phyloP scores from a whole-genome alignment of 306 rosid species.

The Fragaria vesca region DNA sequence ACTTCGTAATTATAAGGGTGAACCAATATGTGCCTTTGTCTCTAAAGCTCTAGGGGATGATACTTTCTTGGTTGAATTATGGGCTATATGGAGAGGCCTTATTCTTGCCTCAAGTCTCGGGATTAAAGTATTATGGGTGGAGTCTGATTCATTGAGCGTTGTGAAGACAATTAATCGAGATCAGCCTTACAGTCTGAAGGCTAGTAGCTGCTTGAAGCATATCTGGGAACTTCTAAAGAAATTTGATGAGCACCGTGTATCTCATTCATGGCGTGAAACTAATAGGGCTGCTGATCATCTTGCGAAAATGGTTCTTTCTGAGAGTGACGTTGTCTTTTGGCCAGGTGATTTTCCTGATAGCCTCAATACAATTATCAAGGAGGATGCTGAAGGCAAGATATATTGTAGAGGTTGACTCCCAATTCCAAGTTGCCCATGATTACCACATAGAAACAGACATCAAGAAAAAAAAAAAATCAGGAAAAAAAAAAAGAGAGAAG shows the following conservation, averaged over 20 bases:
- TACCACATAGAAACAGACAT: neutral
- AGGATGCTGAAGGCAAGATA: conserved; percentile 53
- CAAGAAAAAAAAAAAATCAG: neutral
- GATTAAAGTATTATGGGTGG: conserved; percentile 24
- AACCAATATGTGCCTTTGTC: conserved; percentile 56
- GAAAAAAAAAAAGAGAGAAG: neutral
- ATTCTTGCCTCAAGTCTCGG: conserved; percentile 25
- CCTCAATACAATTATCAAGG: conserved; percentile 46
- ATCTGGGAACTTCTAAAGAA: conserved; percentile 42
- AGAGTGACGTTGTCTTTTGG: conserved; percentile 50
- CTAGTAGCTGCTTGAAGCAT: conserved; percentile 32
- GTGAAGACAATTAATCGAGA: conserved; percentile 39
- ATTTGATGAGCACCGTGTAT: conserved; percentile 38
- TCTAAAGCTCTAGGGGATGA: conserved; percentile 44
- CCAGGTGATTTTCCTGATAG: conserved; percentile 46
- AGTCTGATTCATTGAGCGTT: conserved; percentile 32
- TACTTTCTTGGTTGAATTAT: conserved; percentile 25
- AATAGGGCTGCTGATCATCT: conserved; percentile 72
- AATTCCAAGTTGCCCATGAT: conserved; percentile 2
- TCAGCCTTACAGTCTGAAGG: conserved; percentile 34
- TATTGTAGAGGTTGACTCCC: conserved; percentile 39
- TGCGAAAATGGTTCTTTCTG: conserved; percentile 44
- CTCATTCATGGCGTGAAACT: conserved; percentile 75
- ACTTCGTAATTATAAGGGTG: conserved; percentile 46
- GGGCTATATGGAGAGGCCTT: conserved; percentile 38